Conservation (phyloP, 2,329 filamentous ascomycete genomes). For the Alternaria arbusti region DNA sequence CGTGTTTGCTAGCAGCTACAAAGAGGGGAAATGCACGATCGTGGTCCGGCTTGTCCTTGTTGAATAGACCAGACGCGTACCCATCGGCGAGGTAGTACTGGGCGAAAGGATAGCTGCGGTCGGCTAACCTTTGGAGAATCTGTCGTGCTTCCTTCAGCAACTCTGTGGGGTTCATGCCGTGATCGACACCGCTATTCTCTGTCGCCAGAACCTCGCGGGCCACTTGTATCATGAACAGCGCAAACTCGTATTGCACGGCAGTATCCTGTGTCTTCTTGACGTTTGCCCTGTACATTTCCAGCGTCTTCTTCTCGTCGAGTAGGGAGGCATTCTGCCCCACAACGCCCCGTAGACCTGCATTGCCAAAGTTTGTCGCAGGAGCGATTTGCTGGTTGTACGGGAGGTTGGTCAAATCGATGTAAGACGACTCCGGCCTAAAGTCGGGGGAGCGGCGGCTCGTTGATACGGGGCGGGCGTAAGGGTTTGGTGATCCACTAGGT, state of each 20-base stretch:
- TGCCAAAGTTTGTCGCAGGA: constrained; percentile 72
- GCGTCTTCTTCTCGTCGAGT: constrained; percentile 87
- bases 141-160: constrained; percentile 87
- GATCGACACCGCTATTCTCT: constrained; percentile 38
- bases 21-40: constrained; percentile 93
- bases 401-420: constrained; percentile 66
- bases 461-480: constrained; percentile 57
- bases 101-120: constrained; percentile 91
- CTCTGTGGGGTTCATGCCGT: constrained; percentile 59
- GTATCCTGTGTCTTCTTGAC: constrained; percentile 96
- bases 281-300: constrained; percentile 97
- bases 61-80: constrained; percentile 92
- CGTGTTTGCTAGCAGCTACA: constrained; percentile 91
- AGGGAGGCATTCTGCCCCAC: constrained; percentile 91
- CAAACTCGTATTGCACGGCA: constrained; percentile 93
- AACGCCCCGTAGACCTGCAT: constrained; percentile 76
- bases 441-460: constrained; percentile 63
- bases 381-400: constrained; percentile 82
- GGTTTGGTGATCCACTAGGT: constrained; percentile 49
- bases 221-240: constrained; percentile 88
- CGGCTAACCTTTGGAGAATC: constrained; percentile 85
- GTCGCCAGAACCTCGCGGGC: constrained; percentile 71
- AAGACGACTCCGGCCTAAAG: constrained; percentile 65
- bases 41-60: constrained; percentile 90
- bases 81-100: constrained; percentile 98